phyloP scores from a whole-genome alignment of 495 filamentous ascomycete genomes.

The Penicillium flavigenum region DNA sequence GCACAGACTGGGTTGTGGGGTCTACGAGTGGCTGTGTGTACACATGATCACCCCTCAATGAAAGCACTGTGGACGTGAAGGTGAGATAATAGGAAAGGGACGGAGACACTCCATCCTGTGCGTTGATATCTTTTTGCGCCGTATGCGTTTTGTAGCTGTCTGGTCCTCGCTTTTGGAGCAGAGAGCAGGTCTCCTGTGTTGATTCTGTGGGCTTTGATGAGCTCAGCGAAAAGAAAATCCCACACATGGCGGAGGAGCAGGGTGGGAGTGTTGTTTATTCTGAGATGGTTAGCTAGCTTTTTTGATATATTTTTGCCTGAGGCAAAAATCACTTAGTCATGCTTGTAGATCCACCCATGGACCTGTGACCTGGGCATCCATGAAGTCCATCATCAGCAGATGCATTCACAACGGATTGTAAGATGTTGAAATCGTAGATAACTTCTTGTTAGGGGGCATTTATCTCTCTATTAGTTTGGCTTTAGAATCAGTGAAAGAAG shows the following conservation, averaged over 20 bases:
- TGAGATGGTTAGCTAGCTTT: constrained; percentile 6
- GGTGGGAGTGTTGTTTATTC: constrained; percentile 7
- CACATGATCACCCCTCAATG: constrained; percentile 72
- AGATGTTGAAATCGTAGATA: background rate
- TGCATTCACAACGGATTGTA: background rate
- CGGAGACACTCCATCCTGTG: constrained; percentile 21
- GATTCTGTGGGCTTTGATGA: constrained; percentile 32
- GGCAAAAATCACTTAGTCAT: constrained; percentile 22
- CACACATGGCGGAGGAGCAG: constrained; percentile 53
- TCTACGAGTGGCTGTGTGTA: constrained; percentile 73
- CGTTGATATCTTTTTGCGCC: constrained; percentile 24
- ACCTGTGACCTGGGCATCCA: too few relatives aligned
- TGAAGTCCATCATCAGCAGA: background rate
- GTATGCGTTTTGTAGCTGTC: constrained; percentile 48
- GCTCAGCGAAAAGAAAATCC: constrained; percentile 61
- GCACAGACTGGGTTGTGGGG: constrained; percentile 57
- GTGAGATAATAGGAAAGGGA: constrained; percentile 47
- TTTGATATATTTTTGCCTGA: constrained; percentile 18
- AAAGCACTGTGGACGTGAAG: constrained; percentile 81
- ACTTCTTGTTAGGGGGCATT: background rate
- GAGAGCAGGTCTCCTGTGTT: constrained; percentile 38
- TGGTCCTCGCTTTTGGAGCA: constrained; percentile 56
- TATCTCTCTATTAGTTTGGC: too few relatives aligned
- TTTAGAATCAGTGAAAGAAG: background rate
- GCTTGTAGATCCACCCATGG: background rate